A percentile compares a stretch with the other conserved stretches of the same genome.
Evolutionary conservation across 1,284 basidiomycete genomes (phyloP).

Genomic region (Agroathelia rolfsii): DNA sequence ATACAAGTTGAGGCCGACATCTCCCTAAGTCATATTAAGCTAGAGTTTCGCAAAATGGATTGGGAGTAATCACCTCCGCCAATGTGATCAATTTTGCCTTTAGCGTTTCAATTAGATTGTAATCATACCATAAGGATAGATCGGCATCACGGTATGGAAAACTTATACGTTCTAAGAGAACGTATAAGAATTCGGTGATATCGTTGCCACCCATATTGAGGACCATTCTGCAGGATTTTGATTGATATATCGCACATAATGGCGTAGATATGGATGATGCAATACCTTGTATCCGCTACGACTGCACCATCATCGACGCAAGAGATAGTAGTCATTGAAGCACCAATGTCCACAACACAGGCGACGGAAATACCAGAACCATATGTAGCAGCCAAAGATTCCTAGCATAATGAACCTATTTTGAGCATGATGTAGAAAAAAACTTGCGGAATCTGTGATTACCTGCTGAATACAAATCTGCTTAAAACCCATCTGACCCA

Average conservation of each 20-base stretch:
- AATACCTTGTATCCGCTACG: slow-evolving; percentile 78
- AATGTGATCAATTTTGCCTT: slow-evolving; percentile 79
- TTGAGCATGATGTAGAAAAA: background rate
- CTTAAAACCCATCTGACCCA: slow-evolving; percentile 84
- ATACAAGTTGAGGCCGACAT: slow-evolving; percentile 81
- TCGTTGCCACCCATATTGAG: slow-evolving; percentile 90
- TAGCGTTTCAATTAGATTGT: slow-evolving; percentile 82
- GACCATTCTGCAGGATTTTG: slow-evolving; percentile 48
- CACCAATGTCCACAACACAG: slow-evolving; percentile 93
- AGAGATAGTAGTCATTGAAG: slow-evolving; percentile 75
- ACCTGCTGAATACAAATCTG: slow-evolving; percentile 87
- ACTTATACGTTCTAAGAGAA: slow-evolving; percentile 71
- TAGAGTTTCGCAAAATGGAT: slow-evolving; percentile 3
- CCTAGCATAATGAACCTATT: slow-evolving; percentile 37
- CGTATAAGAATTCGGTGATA: slow-evolving; percentile 81
- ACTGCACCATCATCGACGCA: slow-evolving; percentile 96
- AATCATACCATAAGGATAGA: slow-evolving; percentile 70
- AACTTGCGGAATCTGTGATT: slow-evolving; percentile 11
- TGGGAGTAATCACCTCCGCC: slow-evolving; percentile 57
- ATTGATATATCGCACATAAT: slow-evolving; percentile 7
- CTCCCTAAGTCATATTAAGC: slow-evolving; percentile 37
- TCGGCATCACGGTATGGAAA: slow-evolving; percentile 87
- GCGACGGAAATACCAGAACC: slow-evolving; percentile 91
- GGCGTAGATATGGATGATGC: slow-evolving; percentile 5
- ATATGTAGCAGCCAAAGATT: slow-evolving; percentile 89